Evolutionary conservation across 2,329 filamentous ascomycete genomes (phyloP).

Genomic region (Xylariaceae sp.): DNA sequence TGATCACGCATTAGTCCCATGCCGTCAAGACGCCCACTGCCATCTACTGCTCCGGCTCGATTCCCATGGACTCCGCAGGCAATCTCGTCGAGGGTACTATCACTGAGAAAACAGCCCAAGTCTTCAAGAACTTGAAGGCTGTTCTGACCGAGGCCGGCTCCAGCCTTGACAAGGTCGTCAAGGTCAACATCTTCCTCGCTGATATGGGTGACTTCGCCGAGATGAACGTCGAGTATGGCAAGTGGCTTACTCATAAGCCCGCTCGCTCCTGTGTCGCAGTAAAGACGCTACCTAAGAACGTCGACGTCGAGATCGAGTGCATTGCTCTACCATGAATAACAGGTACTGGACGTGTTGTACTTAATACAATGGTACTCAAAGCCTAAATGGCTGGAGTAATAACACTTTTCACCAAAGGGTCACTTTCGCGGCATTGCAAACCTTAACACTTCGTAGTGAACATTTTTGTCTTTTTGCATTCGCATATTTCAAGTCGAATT

Average conservation of each 20-base stretch:
- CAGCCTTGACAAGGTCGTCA: slow-evolving; percentile 75
- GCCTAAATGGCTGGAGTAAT: too few relatives aligned
- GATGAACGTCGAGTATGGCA: slow-evolving; percentile 83
- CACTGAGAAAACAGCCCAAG: slow-evolving; percentile 58
- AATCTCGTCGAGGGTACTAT: slow-evolving; percentile 57
- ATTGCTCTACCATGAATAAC: slow-evolving; percentile 60
- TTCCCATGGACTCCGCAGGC: slow-evolving; percentile 60
- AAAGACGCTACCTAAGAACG: slow-evolving; percentile 80
- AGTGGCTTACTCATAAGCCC: slow-evolving; percentile 80
- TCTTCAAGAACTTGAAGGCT: slow-evolving; percentile 74
- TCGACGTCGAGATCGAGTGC: slow-evolving; percentile 86
- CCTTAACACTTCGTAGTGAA: too few relatives aligned
- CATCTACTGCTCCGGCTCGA: slow-evolving; percentile 69
- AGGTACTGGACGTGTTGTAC: background rate
- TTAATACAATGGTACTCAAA: too few relatives aligned
- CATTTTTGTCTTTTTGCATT: too few relatives aligned
- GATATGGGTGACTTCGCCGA: slow-evolving; percentile 86
- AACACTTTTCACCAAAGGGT: too few relatives aligned
- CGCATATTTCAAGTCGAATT: too few relatives aligned
- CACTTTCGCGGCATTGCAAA: too few relatives aligned
- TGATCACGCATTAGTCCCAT: slow-evolving; percentile 47
- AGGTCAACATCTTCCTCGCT: slow-evolving; percentile 86
- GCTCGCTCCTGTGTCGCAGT: slow-evolving; percentile 88
- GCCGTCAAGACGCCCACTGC: slow-evolving; percentile 62
- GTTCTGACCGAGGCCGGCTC: slow-evolving; percentile 81